phyloP scores from a whole-genome alignment of 2,329 filamentous ascomycete genomes.

The Colletotrichum sp. region DNA sequence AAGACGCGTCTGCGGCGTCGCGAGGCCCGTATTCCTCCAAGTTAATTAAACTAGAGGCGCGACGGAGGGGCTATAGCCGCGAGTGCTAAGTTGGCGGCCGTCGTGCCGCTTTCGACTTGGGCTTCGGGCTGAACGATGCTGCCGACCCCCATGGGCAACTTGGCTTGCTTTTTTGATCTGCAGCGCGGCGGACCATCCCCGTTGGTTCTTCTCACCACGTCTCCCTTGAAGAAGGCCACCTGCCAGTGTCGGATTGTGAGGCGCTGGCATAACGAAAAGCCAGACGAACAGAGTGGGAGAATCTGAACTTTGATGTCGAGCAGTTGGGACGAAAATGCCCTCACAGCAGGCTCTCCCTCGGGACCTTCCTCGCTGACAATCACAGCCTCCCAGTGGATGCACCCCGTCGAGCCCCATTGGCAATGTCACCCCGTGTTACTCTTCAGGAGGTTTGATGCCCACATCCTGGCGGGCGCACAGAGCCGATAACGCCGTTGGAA shows the following conservation, averaged over 20 bases:
- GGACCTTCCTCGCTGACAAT: neutral
- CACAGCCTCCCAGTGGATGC: neutral
- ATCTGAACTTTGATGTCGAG: constrained; percentile 5
- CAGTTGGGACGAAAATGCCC: constrained; percentile 10
- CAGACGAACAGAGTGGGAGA: neutral
- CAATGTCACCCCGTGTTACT: constrained; percentile 11
- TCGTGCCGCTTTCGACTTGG: neutral
- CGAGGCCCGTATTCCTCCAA: neutral
- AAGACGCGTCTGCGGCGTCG: constrained; percentile 14
- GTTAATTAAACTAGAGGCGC: constrained; percentile 11
- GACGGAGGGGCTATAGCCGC: constrained; percentile 6
- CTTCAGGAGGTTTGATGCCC: constrained; percentile 20
- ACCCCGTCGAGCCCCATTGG: neutral
- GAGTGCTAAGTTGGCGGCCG: neutral
- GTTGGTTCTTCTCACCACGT: neutral
- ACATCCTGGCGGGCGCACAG: constrained; percentile 17
- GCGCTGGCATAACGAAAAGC: neutral
- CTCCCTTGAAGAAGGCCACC: constrained; percentile 1
- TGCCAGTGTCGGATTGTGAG: neutral
- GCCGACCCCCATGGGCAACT: neutral
- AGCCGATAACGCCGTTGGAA: constrained; percentile 8
- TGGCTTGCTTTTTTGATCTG: neutral
- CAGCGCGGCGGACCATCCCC: neutral
- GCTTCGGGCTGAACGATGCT: constrained; percentile 2
- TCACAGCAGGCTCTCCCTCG: neutral